Evolutionary conservation across 2,329 filamentous ascomycete genomes (phyloP), one percentile per base, ranked within the genome.

Genomic region (Dactylellina cionopaga): DNA sequence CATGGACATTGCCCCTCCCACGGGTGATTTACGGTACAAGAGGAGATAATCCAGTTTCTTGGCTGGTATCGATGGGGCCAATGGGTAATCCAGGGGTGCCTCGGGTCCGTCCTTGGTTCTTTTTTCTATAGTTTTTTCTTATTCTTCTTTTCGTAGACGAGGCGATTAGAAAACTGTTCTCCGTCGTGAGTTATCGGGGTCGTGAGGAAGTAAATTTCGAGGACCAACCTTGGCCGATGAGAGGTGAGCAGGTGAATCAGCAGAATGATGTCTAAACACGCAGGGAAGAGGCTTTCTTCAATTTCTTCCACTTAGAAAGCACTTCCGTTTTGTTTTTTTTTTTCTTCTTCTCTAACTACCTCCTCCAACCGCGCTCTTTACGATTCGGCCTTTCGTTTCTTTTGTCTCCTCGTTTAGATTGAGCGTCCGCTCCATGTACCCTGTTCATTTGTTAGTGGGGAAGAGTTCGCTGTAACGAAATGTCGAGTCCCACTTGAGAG

Each of bases 1-100:
- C 65, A 70, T 70, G 66, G 58, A 71, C 66, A 71, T 63, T 71
- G 66, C 66, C 66, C 66, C 66, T 71, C 66, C 62, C 58, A 71
- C 49, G 66, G 66, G 66, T 64, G 66, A 71, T 63, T 71, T 52
- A 64, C 58, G 51, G 66, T 58, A 60, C 66, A 64, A 71, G 66
- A 71, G 43, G 66, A 66, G 62, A 58, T 44, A 55, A 66, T 66
- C 51, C 62, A 56, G 62, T 66, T 59, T 58, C 66, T 71, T 71
- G 56, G 58, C 65, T 71, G 58, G 66, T 71, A 60, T 71, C 56
- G 66, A 71, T 71, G 66, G 66, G 58, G 52, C 66, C 66, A 71
- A 71, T 71, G 66, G 66, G 44, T 64, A 63, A 63, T 58, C 58
- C 63, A 58, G 66, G 60, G 66, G 56, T 63, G 58, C 66, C 66